A percentile compares a stretch with the other conserved stretches of the same genome.
Evolutionary conservation across 2,329 filamentous ascomycete species (phyloP).

Genomic region (Xylariaceae sp.): DNA sequence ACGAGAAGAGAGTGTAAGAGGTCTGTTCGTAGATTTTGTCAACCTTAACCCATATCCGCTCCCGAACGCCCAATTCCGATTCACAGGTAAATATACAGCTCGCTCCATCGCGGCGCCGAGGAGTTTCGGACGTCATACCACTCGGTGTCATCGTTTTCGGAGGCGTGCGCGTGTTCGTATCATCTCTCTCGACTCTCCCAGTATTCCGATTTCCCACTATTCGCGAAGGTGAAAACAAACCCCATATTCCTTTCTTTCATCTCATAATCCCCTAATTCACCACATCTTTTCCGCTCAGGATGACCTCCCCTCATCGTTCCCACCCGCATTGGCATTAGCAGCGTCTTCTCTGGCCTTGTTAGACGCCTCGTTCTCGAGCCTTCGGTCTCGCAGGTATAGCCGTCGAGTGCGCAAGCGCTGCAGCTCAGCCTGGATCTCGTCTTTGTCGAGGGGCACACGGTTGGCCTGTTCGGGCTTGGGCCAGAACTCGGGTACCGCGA

Average conservation of each 20-base stretch:
- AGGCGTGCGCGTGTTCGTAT: neutral
- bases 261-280: neutral
- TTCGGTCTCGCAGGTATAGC: slow-evolving; percentile 79
- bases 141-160: neutral
- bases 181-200: neutral
- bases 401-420: slow-evolving; percentile 69
- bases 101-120: neutral
- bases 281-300: neutral
- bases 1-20: neutral
- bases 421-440: slow-evolving; percentile 85
- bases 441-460: slow-evolving; percentile 75
- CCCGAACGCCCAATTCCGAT: slow-evolving; percentile 20
- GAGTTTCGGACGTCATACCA: neutral
- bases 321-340: neutral
- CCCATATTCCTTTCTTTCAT: neutral
- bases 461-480: slow-evolving; percentile 81
- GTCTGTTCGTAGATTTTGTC: neutral
- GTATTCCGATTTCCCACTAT: neutral
- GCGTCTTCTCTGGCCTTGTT: neutral
- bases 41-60: neutral
- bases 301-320: slow-evolving; percentile 9
- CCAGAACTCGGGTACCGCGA: slow-evolving; percentile 92
- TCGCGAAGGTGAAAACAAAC: neutral
- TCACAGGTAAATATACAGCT: slow-evolving; percentile 11
- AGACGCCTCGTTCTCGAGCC: slow-evolving; percentile 48